Base-by-base conservation (phyloP, 164 flowering plant genomes). In the Berberis vulgaris region DNA sequence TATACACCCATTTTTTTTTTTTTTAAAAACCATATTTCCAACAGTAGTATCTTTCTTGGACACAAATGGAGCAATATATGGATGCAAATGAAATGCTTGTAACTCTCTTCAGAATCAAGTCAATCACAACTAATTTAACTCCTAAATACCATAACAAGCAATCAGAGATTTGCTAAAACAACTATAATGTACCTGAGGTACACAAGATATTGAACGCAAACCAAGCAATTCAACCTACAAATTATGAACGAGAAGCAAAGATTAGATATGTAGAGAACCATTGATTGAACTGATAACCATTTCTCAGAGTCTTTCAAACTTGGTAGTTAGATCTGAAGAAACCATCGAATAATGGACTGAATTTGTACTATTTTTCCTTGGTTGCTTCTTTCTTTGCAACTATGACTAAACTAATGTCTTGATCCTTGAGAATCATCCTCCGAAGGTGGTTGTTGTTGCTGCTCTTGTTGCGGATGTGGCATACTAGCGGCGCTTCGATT, bases 361-460 rank as follows among this genome's bases (percentile, higher is more conserved):
- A 65, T 54, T 66, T 52, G n/a, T 64, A 68, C 10, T 45, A 8
- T 12, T 56, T 61, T 52, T 45, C 50, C 57, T 52, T 43, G 69
- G 64, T 46, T 46, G 8, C 5, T 46, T 46, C 49, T 52, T 11
- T 11, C 54, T 10, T 52, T 7, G 54, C 10, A 52, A 10, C 54
- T 52, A 12, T 52, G 13, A 52, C 49, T 52, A 52, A 4, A 10
- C 74, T 75, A 81, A 68, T 79, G 77, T 49, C 81, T 85, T 62
- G 89, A 87, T 4, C 77, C 89, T 69, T 86, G 87, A 65, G 92
- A 86, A 80, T 90, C 82, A 74, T 87, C 95, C 62, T 90, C 82
- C 9, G 74, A 45, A 71, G 83, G 62, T 54, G 78, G 71, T 8
- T 72, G 75, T 56, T 74, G 79, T 53, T 76, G 82, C 6, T 78